phyloP scores from a whole-genome alignment of 1,284 basidiomycete species.

The Ustilago cynodontis region DNA sequence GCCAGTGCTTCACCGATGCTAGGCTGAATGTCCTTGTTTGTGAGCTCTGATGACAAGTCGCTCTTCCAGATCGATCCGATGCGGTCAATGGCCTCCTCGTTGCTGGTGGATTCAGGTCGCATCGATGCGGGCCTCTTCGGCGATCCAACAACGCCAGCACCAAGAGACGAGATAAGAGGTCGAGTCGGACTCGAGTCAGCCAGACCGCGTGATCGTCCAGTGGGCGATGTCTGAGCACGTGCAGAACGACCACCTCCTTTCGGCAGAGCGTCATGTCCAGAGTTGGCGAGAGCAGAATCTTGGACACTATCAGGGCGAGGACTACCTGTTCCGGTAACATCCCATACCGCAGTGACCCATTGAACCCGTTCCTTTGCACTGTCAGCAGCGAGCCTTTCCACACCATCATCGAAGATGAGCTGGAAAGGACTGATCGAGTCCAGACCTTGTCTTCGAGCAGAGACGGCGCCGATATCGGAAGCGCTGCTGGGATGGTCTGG shows the following conservation, averaged over 20 bases:
- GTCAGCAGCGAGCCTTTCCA: constrained; percentile 60
- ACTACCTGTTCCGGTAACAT: constrained; percentile 24
- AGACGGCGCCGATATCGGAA: constrained; percentile 50
- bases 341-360: constrained; percentile 56
- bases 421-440: constrained; percentile 57
- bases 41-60: constrained; percentile 50
- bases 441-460: constrained; percentile 51
- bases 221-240: constrained; percentile 8
- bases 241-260: constrained; percentile 1
- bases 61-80: constrained; percentile 57
- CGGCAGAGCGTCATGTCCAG: constrained; percentile 14
- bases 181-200: constrained; percentile 16
- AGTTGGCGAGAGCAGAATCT: constrained; percentile 26
- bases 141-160: constrained; percentile 13
- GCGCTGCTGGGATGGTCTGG: constrained; percentile 56
- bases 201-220: constrained; percentile 5
- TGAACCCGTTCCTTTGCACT: constrained; percentile 56
- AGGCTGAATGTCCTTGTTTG: constrained; percentile 37
- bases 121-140: constrained; percentile 25
- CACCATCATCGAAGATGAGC: constrained; percentile 66
- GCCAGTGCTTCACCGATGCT: constrained; percentile 44
- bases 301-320: constrained; percentile 17
- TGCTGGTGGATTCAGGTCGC: constrained; percentile 28
- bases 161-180: constrained; percentile 11
- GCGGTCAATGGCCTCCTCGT: constrained; percentile 48